These are phyloP conservation scores for Trichoderma orchidacearum DNA, from an alignment of 495 filamentous ascomycete genomes.

Conservation along the genomic window DNA sequence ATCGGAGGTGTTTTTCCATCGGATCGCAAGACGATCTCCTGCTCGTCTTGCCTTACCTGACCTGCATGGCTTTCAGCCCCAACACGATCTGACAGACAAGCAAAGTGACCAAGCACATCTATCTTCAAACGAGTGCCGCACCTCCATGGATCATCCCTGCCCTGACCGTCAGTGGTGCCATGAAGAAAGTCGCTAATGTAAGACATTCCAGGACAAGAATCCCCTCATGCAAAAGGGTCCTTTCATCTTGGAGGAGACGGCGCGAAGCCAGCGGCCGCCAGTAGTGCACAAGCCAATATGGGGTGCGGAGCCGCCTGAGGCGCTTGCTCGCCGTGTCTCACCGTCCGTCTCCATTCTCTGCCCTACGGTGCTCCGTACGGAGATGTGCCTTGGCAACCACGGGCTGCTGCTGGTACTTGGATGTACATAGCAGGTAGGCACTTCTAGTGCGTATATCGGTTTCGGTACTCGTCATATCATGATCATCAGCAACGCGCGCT, in stretches of 20 bases:
- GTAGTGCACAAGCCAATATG: neutral
- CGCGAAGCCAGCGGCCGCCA: neutral
- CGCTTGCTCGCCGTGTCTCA: neutral
- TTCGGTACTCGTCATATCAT: constrained; percentile 1
- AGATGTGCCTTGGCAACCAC: no score
- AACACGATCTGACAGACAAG: neutral
- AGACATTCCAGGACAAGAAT: neutral
- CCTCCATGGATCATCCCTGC: neutral
- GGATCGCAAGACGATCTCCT: no score
- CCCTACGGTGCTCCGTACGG: neutral
- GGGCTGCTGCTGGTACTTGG: no score
- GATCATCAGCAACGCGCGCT: neutral
- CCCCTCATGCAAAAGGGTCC: neutral
- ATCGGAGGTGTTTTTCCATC: no score
- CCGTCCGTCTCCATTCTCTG: neutral
- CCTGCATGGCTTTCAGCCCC: neutral
- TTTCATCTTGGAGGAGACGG: neutral
- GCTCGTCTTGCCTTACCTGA: no score
- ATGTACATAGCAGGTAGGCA: neutral
- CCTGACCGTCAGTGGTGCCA: neutral
- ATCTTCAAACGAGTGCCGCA: neutral
- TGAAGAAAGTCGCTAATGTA: neutral
- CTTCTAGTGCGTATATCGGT: neutral
- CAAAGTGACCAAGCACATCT: neutral
- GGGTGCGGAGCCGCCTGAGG: neutral